These are phyloP conservation scores for Eremothecium sinecaudum DNA, from an alignment of 1,139 yeast genomes.

Conservation along the genomic window DNA sequence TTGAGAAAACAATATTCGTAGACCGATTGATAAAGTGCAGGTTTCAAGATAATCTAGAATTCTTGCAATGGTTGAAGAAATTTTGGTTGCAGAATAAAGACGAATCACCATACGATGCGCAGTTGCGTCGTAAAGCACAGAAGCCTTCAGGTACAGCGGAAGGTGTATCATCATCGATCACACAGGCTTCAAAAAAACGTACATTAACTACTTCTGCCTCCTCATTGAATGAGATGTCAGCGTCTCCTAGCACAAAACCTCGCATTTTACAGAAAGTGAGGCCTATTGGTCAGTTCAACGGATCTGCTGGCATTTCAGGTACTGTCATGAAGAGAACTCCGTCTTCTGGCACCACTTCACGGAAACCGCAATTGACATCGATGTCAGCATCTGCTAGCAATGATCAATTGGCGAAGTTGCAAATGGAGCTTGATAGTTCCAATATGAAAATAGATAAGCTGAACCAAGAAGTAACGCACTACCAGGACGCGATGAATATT, in stretches of 20 bases:
- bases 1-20: slow-evolving; percentile 71
- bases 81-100: slow-evolving; percentile 73
- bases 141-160: slow-evolving; percentile 23
- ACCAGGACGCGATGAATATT: slow-evolving; percentile 44
- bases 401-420: slow-evolving; percentile 27
- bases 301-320: not conserved
- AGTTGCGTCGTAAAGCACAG: slow-evolving; percentile 39
- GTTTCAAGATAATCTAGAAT: slow-evolving; percentile 87
- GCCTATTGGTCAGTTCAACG: not conserved
- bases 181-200: slow-evolving; percentile 17
- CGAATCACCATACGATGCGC: slow-evolving; percentile 62
- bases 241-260: slow-evolving; percentile 1
- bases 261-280: slow-evolving; percentile 2
- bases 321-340: slow-evolving; percentile 2
- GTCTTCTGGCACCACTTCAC: slow-evolving; percentile 4
- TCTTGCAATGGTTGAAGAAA: slow-evolving; percentile 83
- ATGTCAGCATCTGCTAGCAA: slow-evolving; percentile 17
- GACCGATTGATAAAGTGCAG: slow-evolving; percentile 77
- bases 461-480: slow-evolving; percentile 45
- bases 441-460: slow-evolving; percentile 36
- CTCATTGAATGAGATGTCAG: slow-evolving; percentile 1
- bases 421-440: slow-evolving; percentile 31
- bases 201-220: slow-evolving; percentile 4
- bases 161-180: slow-evolving; percentile 11
- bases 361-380: slow-evolving; percentile 4